These are phyloP conservation scores for Yarrowia keelungensis DNA, from an alignment of 805 yeast species.

Conservation along the genomic window DNA sequence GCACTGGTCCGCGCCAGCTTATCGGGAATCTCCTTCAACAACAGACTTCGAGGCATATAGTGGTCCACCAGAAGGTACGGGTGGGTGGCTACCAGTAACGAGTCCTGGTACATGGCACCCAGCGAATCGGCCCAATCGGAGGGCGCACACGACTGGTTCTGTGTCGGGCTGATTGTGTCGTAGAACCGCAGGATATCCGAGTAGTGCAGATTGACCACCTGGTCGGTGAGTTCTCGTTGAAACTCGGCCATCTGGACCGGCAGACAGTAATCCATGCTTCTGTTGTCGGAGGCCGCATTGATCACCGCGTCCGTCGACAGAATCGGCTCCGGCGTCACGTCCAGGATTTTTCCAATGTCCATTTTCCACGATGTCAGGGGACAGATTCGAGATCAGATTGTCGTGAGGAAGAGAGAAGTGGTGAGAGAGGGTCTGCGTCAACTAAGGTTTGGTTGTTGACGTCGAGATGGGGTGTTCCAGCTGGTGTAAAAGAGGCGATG, in stretches of 20 bases:
- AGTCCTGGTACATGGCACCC: slow-evolving; percentile 74
- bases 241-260: slow-evolving; percentile 86
- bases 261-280: slow-evolving; percentile 46
- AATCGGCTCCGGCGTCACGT: slow-evolving; percentile 84
- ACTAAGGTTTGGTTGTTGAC: neutral
- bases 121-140: slow-evolving; percentile 75
- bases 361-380: slow-evolving; percentile 49
- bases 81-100: slow-evolving; percentile 83
- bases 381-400: neutral
- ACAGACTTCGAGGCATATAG: slow-evolving; percentile 79
- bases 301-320: slow-evolving; percentile 52
- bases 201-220: slow-evolving; percentile 88
- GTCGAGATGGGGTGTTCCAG: neutral
- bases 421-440: slow-evolving; percentile 40
- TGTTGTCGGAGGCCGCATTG: slow-evolving; percentile 36
- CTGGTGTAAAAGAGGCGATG: neutral
- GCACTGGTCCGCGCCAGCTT: slow-evolving; percentile 78
- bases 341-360: slow-evolving; percentile 79
- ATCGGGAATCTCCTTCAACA: slow-evolving; percentile 71
- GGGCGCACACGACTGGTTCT: slow-evolving; percentile 47
- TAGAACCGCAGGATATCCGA: slow-evolving; percentile 88
- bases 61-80: slow-evolving; percentile 87
- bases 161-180: slow-evolving; percentile 54
- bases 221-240: slow-evolving; percentile 88
- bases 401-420: slow-evolving; percentile 13